Evolutionary conservation across 768 basidiomycete genomes (phyloP), one percentile per base, ranked within the genome.

Genomic region (Crassisporium funariophilum): DNA sequence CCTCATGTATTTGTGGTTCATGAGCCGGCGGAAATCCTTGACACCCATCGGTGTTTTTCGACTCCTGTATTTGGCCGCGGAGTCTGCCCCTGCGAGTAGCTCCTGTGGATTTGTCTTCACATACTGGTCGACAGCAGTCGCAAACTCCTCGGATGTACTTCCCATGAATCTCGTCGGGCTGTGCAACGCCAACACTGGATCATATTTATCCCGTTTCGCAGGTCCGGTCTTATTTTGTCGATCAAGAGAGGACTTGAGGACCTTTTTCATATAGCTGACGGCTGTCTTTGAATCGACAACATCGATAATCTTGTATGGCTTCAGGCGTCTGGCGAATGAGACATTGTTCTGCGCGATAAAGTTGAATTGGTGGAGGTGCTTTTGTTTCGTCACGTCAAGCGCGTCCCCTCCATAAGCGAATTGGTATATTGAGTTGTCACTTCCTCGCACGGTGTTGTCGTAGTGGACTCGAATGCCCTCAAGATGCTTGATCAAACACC

Each of bases 331-430:
- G 44, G 90, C 76, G 53, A 97, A 76, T 7, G 93, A 89, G 16
- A 78, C 61, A 55, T 86, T 82, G 67, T 99, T 99, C 58, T 84
- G 80, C 5, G 88, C 88, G 50, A 93, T 84, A 68, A 98, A 99
- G 54, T 93, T 87, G 70, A 98, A 98, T 62, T 97, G 83, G 50
- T 84, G 80, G 12, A 99, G 76, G 69, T 98, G 93, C 65, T 95
- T 97, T 69, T 98, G 95, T 68, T 91, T 94, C 43, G 94, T 98
- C 35, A 98, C 93, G 61, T 99, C 97, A 40, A 99, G 77, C 11
- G 88, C 88, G 60, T 99, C 97, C 41, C 95, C 97, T 9, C 97
- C 97, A 63, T 99, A 99, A 47, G 86, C 77, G 75, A 99, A 99
- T 66, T 99, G 97, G 60, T 95, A 91, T 34, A 99, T 75, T 3